A percentile compares a stretch with the other conserved stretches of the same genome.
Conservation (phyloP, 345 rosid species). For the Excoecaria agallocha region DNA sequence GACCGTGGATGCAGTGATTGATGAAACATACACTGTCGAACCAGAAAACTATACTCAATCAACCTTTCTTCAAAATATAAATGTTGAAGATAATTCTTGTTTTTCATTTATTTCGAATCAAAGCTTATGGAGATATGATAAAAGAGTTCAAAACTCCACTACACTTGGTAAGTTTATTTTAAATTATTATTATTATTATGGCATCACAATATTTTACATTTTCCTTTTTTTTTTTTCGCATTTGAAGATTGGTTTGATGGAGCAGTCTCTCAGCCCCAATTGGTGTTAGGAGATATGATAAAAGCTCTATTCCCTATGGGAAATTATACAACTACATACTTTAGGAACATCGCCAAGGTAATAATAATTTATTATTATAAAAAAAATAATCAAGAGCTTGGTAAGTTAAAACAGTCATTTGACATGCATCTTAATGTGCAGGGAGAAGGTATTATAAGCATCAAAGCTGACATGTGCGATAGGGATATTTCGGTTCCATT, state of each 20-base stretch:
- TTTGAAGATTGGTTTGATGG: slow-evolving; percentile 76
- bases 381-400: not conserved
- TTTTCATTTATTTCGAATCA: slow-evolving; percentile 72
- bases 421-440: slow-evolving; percentile 17
- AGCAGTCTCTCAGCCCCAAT: slow-evolving; percentile 86
- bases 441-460: slow-evolving; percentile 55
- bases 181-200: no score
- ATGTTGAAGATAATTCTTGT: slow-evolving; percentile 61
- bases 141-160: slow-evolving; percentile 52
- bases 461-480: slow-evolving; percentile 48
- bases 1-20: slow-evolving; percentile 83
- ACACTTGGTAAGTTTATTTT: slow-evolving; percentile 42
- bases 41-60: slow-evolving; percentile 49
- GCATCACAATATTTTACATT: not conserved
- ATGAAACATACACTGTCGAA: slow-evolving; percentile 54
- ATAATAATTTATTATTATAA: not conserved
- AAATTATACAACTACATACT: slow-evolving; percentile 61
- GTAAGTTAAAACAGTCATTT: not conserved
- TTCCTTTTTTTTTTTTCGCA: not conserved
- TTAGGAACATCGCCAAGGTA: slow-evolving; percentile 88
- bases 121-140: slow-evolving; percentile 91
- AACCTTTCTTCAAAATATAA: slow-evolving; percentile 59
- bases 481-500: slow-evolving; percentile 45
- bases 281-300: slow-evolving; percentile 69
- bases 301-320: slow-evolving; percentile 74